Evolutionary conservation across 2,329 filamentous ascomycete genomes (phyloP).

Genomic region (Colletotrichum spaethianum): DNA sequence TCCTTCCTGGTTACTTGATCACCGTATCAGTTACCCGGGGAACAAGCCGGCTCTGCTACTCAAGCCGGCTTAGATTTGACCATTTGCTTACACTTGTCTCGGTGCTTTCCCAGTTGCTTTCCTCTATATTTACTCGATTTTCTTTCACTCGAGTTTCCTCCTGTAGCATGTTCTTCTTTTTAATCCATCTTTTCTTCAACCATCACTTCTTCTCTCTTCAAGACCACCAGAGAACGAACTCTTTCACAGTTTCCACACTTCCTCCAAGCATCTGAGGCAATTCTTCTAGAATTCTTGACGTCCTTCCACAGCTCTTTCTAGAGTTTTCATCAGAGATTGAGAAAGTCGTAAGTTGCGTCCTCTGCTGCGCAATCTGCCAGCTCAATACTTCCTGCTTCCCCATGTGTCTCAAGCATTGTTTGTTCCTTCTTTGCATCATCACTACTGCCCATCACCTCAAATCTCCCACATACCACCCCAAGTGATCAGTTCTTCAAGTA

Average conservation of each 20-base stretch:
- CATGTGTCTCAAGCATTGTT: neutral
- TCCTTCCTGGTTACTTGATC: neutral
- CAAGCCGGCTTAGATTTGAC: neutral
- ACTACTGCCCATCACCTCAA: neutral
- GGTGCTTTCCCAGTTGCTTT: neutral
- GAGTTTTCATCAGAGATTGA: neutral
- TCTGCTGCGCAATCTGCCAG: neutral
- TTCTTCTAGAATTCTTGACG: no score
- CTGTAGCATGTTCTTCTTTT: neutral
- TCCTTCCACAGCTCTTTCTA: neutral
- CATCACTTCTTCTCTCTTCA: neutral
- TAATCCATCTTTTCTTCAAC: neutral
- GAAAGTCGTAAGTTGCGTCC: neutral
- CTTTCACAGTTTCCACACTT: neutral
- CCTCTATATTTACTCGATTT: neutral
- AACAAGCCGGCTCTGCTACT: neutral
- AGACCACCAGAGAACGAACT: neutral
- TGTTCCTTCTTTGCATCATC: neutral
- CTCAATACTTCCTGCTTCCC: neutral
- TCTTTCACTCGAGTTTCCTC: neutral
- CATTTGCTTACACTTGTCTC: no score
- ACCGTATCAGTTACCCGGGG: neutral
- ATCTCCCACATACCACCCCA: neutral
- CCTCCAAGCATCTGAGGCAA: neutral
- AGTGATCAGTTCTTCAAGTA: neutral